A percentile compares a stretch with the other conserved stretches of the same genome.
Conservation (phyloP, 257 asterid species). For the Ehretia macrophylla region DNA sequence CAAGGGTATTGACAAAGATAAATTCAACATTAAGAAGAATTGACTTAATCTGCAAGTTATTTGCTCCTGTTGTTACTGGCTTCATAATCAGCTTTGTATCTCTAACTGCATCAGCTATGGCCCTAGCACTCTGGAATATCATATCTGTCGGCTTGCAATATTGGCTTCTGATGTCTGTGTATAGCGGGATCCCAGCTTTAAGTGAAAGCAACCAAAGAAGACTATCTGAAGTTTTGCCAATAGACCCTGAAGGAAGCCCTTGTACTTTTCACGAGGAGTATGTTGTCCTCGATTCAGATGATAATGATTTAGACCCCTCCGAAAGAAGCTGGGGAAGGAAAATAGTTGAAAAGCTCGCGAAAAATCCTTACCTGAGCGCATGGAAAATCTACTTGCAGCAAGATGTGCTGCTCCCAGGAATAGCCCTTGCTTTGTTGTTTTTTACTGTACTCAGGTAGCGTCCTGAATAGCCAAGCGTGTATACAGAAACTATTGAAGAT, state of each 20-base stretch:
- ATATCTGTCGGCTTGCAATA: conserved; percentile 68
- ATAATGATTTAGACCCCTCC: conserved; percentile 16
- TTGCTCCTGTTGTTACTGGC: conserved; percentile 77
- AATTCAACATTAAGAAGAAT: conserved; percentile 79
- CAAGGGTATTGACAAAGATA: conserved; percentile 56
- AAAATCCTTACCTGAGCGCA: conserved; percentile 48
- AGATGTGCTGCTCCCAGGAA: conserved; percentile 73
- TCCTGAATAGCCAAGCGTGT: too few relatives aligned
- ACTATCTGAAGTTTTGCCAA: conserved; percentile 24
- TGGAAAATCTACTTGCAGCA: conserved; percentile 75
- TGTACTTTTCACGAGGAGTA: conserved; percentile 21
- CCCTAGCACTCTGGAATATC: conserved; percentile 64
- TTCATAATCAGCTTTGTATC: conserved; percentile 82
- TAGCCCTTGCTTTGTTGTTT: conserved; percentile 71
- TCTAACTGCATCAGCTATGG: conserved; percentile 66
- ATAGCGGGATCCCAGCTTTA: conserved; percentile 64
- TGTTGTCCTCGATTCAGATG: conserved; percentile 11
- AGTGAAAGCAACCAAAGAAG: conserved; percentile 40
- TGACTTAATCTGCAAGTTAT: conserved; percentile 66
- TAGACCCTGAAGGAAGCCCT: conserved; percentile 22
- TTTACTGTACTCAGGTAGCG: conserved; percentile 75
- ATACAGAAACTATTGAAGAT: too few relatives aligned
- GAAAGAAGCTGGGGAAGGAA: conserved; percentile 24
- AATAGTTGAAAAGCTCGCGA: conserved; percentile 24
- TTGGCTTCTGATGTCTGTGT: conserved; percentile 69